A percentile compares a stretch with the other conserved stretches of the same genome.
Evolutionary conservation across 140 eudicot species (phyloP).

Genomic region (Stevia rebaudiana): DNA sequence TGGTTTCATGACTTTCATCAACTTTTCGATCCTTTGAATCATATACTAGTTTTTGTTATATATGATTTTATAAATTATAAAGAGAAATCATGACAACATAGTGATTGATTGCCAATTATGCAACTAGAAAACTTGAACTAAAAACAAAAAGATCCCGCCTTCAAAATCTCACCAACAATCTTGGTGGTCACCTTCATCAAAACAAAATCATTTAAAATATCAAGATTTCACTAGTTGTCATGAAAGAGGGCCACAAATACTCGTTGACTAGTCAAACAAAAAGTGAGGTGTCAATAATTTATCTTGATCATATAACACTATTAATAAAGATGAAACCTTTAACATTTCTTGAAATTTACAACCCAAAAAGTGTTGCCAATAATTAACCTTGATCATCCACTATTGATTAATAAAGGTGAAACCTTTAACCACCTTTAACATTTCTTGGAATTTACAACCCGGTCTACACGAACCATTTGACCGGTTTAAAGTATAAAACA

Average conservation of each 20-base stretch:
- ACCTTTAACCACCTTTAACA: neutral
- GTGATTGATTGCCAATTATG: conserved; percentile 20
- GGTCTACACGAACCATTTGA: neutral
- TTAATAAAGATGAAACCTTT: too few relatives aligned
- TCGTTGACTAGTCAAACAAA: conserved; percentile 8
- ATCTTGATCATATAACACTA: neutral
- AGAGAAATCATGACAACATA: conserved; percentile 9
- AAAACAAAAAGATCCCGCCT: conserved; percentile 23
- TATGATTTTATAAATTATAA: neutral
- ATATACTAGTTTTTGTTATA: neutral
- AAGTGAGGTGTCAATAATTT: neutral
- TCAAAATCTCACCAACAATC: conserved; percentile 18
- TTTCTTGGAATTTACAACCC: conserved; percentile 1
- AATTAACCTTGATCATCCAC: neutral
- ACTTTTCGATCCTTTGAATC: neutral
- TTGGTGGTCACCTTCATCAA: conserved; percentile 19
- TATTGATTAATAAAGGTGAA: neutral
- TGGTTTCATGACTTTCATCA: conserved; percentile 6
- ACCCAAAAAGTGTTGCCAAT: too few relatives aligned
- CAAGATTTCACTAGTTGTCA: neutral
- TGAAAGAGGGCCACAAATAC: neutral
- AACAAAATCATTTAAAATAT: conserved; percentile 1
- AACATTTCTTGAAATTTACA: too few relatives aligned
- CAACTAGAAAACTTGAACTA: conserved; percentile 4
- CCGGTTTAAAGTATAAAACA: neutral